Evolutionary conservation across 139 green algal species (phyloP).

Genomic region (Penium margaritaceum): DNA sequence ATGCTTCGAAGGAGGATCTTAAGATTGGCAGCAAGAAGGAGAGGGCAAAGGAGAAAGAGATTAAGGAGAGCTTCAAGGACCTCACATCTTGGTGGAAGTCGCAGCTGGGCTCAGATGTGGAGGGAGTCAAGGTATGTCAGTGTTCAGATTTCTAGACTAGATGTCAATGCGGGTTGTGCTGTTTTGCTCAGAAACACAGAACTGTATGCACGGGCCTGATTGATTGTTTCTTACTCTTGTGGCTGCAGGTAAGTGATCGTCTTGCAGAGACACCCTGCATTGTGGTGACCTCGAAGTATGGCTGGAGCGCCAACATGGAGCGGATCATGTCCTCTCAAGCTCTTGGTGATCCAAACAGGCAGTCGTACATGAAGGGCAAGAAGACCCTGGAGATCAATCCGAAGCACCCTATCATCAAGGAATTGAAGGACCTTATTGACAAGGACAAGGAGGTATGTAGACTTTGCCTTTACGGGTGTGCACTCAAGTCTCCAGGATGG

Average conservation of each 20-base stretch:
- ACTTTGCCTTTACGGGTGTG: no score
- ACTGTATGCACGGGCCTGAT: no score
- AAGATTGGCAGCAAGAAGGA: constrained; percentile 79
- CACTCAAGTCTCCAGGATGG: no score
- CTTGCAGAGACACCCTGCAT: constrained; percentile 79
- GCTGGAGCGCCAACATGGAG: constrained; percentile 95
- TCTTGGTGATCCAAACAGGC: constrained; percentile 48
- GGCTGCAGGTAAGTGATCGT: constrained; percentile 70
- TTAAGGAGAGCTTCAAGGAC: constrained; percentile 77
- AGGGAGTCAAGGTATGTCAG: constrained; percentile 63
- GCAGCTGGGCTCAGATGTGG: constrained; percentile 58
- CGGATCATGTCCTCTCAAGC: constrained; percentile 79
- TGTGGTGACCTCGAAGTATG: constrained; percentile 87
- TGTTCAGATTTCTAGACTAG: no score
- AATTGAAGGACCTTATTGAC: constrained; percentile 67
- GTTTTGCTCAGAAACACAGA: no score
- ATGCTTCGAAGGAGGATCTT: constrained; percentile 89
- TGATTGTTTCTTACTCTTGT: no score
- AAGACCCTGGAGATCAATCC: constrained; percentile 94
- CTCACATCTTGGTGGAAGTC: constrained; percentile 92
- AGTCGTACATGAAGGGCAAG: constrained; percentile 50
- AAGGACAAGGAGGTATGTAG: constrained; percentile 43
- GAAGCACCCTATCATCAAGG: constrained; percentile 76
- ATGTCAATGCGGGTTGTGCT: no score
- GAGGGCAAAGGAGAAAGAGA: constrained; percentile 67